Percentiles rank a stretch among this genome's conserved stretches.
phyloP scores from a whole-genome alignment of 495 filamentous ascomycete genomes.

The Barbatosphaeria neglecta region DNA sequence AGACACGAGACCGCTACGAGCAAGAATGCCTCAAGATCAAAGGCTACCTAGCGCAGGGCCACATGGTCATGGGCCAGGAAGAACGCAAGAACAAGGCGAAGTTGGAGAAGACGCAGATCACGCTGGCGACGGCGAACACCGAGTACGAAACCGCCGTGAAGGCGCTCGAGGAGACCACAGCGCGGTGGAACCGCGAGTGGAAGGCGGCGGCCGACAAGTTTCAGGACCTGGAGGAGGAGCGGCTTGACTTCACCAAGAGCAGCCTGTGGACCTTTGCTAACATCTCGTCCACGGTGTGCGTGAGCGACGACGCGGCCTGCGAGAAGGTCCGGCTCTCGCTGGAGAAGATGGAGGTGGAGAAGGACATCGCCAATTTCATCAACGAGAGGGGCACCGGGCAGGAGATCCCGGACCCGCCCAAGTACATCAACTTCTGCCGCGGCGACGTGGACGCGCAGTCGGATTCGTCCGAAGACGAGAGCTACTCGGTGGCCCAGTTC shows the following conservation, averaged over 20 bases:
- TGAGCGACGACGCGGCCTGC: slow-evolving; percentile 94
- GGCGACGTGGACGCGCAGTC: slow-evolving; percentile 78
- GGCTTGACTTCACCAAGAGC: slow-evolving; percentile 91
- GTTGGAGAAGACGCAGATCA: slow-evolving; percentile 96
- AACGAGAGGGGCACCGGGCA: slow-evolving; percentile 79
- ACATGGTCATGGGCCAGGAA: slow-evolving; percentile 99
- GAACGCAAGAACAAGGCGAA: slow-evolving; percentile 98
- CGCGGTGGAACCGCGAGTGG: slow-evolving; percentile 95
- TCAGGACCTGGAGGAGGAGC: slow-evolving; percentile 96
- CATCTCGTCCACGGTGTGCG: slow-evolving; percentile 94
- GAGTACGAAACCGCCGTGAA: slow-evolving; percentile 94
- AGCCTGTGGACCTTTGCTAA: slow-evolving; percentile 99
- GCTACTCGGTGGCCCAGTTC: slow-evolving; percentile 89
- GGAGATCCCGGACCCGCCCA: slow-evolving; percentile 93
- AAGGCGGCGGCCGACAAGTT: slow-evolving; percentile 98
- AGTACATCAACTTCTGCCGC: slow-evolving; percentile 96
- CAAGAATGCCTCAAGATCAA: slow-evolving; percentile 98
- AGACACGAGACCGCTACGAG: slow-evolving; percentile 89
- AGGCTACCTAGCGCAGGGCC: slow-evolving; percentile 93
- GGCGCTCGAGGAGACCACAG: slow-evolving; percentile 88
- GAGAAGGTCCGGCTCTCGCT: slow-evolving; percentile 93
- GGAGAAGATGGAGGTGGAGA: slow-evolving; percentile 92
- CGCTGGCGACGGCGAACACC: slow-evolving; percentile 73
- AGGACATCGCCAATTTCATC: slow-evolving; percentile 87
- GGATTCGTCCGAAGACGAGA: slow-evolving; percentile 71